A percentile compares a stretch with the other conserved stretches of the same genome.
Evolutionary conservation across 2,329 filamentous ascomycete genomes (phyloP).

Genomic region (Drechslerella stenobrocha): DNA sequence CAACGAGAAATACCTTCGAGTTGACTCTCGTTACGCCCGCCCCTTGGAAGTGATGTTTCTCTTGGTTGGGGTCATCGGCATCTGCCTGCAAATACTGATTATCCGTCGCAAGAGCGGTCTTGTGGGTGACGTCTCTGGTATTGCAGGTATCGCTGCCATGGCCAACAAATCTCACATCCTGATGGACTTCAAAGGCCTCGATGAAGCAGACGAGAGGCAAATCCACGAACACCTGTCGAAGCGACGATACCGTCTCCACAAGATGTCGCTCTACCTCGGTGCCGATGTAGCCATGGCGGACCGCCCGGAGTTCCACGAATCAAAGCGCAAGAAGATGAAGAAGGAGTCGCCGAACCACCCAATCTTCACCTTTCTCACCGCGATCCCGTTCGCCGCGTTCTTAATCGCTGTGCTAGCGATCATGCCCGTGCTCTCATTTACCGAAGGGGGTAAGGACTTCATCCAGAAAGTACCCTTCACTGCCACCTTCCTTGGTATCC

Average conservation of each 20-base stretch:
- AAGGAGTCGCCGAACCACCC: constrained; percentile 59
- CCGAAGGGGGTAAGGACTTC: constrained; percentile 59
- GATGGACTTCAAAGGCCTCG: constrained; percentile 73
- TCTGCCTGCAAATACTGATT: constrained; percentile 65
- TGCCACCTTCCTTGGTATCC: constrained; percentile 67
- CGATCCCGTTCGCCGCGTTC: constrained; percentile 65
- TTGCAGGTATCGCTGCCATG: constrained; percentile 75
- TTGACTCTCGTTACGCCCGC: constrained; percentile 64
- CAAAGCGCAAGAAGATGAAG: constrained; percentile 41
- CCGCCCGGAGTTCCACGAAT: constrained; percentile 56
- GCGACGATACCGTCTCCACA: constrained; percentile 69
- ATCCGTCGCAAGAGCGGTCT: constrained; percentile 68
- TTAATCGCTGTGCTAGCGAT: constrained; percentile 64
- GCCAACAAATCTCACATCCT: constrained; percentile 73
- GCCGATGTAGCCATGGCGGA: constrained; percentile 55
- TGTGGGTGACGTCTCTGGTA: constrained; percentile 69
- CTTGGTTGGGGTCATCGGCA: constrained; percentile 64
- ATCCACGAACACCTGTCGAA: constrained; percentile 70
- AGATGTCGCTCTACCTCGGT: constrained; percentile 71
- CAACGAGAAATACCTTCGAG: constrained; percentile 33
- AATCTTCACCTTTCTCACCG: constrained; percentile 66
- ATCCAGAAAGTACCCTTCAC: constrained; percentile 68
- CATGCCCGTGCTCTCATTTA: constrained; percentile 68
- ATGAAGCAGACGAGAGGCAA: constrained; percentile 67
- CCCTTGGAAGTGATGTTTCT: constrained; percentile 63